Base-by-base conservation (phyloP, 371 early-diverging fungal genomes). In the Dentiscutata heterogama region DNA sequence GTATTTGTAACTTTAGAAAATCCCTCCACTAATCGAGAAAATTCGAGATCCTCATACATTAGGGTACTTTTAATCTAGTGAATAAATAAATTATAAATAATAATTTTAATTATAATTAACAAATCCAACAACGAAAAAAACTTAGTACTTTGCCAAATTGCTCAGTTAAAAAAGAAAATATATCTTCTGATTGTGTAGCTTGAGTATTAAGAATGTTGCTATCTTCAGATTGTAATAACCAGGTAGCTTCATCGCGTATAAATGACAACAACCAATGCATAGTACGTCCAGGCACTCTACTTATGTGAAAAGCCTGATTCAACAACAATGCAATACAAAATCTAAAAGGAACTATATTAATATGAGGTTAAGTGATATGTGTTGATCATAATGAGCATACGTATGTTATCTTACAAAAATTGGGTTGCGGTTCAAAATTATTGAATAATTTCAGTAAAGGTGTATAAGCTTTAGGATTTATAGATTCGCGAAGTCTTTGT, bases 21-120 rank as follows among this genome's bases (percentile, higher is more conserved):
- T 73, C 74, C 74, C 29, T 73, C 54, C 16, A 73, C 35, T 29
- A 73, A 20, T 73, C 54, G 53, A 53, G 54, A 73, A 54, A 73
- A 18, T 31, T 73, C 74, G 51, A 73, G 56, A 31, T 73, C 54
- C 10, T 73, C 74, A 73, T 54, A 73, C 42, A 54, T n/a, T 53
- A 73, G 31, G 53, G 74, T 73, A 29, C n/a, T 29, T 31, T 25
- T 53, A 53, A 16, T 18, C 27, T 20, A 54, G 25, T 11, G 8
- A 22, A 51, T 3, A 25, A 6, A 72, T 51, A 25, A 5, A 51
- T 27, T 71, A 3, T 22, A 71, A 8, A 6, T 22, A 54, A 16
- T 73, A 20, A 72, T 73, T 53, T 31, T 22, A 25, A 53, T 20
- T 20, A 20, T 54, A 29, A 73, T 3, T 20, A 11, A 73, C 14